Evolutionary conservation across 2,329 filamentous ascomycete genomes (phyloP), one percentile per base, ranked within the genome.

Genomic region (Albifimbria verrucaria): DNA sequence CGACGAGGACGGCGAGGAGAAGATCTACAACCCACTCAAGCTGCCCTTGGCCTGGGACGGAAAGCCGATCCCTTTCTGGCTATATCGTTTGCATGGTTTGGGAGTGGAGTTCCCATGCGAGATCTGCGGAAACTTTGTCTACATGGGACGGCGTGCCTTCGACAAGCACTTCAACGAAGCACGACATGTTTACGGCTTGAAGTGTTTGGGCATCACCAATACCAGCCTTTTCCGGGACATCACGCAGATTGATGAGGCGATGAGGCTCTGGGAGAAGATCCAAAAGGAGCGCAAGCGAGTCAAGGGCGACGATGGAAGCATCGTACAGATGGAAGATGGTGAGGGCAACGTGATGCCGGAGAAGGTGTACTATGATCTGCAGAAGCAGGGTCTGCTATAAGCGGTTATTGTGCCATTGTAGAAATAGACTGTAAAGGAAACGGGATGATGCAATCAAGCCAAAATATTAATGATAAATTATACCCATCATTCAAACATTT

Each of bases 281-380:
- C 88, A 95, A 68, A 79, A 85, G 53, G 92, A 96, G 60, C 88
- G 89, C 72, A 91, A 89, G 78, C 87, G 85, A 70, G 85, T 85
- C 58, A 88, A 86, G 68, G 78, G 87, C 1, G 85, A 87, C 57
- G 88, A 89, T 44, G 91, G 93, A 39, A 90, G 88, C 55, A 83
- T 99, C 10, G 90, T 97, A 48, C 92, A 99, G 77, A 99, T 99
- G 94, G 94, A 99, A 77, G 94, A 99, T 70, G 89, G 85, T 0
- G 90, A 96, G 68, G 94, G 94, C 46, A 97, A 99, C 65, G 94
- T 99, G 53, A 99, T 99, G 94, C 94, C 95, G 0, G 92, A 97
- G 75, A 96, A 96, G 79, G 93, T 99, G 51, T 99, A 97, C 71
- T 87, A 92, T 60, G 94, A 99, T 79, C 74, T 97, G 72, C 89